Evolutionary conservation across 371 early-diverging fungal species (phyloP).

Genomic region (Chytridium lagenaria): DNA sequence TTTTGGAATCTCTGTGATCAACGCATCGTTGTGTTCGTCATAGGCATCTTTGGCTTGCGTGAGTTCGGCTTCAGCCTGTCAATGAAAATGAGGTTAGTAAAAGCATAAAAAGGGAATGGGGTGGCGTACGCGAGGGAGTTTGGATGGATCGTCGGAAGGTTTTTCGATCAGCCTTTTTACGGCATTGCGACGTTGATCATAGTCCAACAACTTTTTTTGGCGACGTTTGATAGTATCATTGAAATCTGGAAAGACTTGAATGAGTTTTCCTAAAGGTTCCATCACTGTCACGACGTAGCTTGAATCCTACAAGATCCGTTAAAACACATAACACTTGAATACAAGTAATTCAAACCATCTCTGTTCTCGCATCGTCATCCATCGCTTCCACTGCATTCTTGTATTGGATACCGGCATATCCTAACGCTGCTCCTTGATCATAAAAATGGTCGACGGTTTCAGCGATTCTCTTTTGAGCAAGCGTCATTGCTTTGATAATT

Average conservation of each 20-base stretch:
- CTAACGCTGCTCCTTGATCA: conserved; percentile 50
- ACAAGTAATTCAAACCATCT: conserved; percentile 58
- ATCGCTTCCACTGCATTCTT: conserved; percentile 76
- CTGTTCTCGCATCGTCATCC: conserved; percentile 79
- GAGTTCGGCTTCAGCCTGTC: conserved; percentile 79
- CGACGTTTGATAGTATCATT: conserved; percentile 90
- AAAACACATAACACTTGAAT: neutral
- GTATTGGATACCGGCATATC: conserved; percentile 67
- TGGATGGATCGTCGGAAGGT: conserved; percentile 77
- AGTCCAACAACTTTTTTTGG: conserved; percentile 85
- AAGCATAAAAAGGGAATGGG: neutral
- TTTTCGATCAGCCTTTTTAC: conserved; percentile 81
- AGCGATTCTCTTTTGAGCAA: conserved; percentile 81
- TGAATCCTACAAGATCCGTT: conserved; percentile 59
- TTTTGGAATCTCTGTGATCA: conserved; percentile 87
- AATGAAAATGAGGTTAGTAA: neutral
- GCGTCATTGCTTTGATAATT: conserved; percentile 70
- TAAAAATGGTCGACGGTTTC: conserved; percentile 79
- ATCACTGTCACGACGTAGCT: conserved; percentile 83
- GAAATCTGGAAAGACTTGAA: conserved; percentile 89
- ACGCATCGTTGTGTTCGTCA: conserved; percentile 78
- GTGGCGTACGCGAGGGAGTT: conserved; percentile 65
- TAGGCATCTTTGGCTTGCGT: conserved; percentile 78
- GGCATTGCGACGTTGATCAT: conserved; percentile 77
- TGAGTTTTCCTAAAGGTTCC: conserved; percentile 85